Evolutionary conservation across 495 filamentous ascomycete genomes (phyloP).

Genomic region (Neurospora discreta): DNA sequence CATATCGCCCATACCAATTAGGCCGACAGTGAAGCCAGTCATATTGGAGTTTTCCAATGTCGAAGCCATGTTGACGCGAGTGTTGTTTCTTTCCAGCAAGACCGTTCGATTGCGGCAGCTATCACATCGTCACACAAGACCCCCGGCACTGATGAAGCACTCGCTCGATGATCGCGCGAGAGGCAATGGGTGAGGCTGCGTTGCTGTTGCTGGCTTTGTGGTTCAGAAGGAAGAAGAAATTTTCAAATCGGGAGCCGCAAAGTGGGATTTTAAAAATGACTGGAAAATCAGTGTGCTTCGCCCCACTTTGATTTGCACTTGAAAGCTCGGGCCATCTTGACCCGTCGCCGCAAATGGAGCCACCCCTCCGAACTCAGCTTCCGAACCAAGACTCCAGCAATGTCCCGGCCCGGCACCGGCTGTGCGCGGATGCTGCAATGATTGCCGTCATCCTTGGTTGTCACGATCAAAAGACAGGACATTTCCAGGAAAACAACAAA

Average conservation of each 20-base stretch:
- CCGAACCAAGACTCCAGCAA: neutral
- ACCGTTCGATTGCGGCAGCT: neutral
- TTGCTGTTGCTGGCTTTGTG: slow-evolving; percentile 3
- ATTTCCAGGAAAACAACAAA: neutral
- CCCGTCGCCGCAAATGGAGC: neutral
- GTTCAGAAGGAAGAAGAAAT: slow-evolving; percentile 5
- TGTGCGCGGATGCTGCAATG: neutral
- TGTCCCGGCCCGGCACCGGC: neutral
- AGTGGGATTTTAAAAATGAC: slow-evolving; percentile 7
- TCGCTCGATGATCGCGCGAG: neutral
- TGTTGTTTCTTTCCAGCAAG: neutral
- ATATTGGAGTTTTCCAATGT: slow-evolving; percentile 25
- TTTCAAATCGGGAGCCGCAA: slow-evolving; percentile 3
- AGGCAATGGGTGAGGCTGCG: neutral
- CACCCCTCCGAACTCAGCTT: neutral
- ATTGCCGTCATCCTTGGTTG: neutral
- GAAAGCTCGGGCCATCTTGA: neutral
- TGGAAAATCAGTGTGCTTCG: neutral
- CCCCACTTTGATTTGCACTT: slow-evolving; percentile 1
- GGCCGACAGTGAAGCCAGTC: slow-evolving; percentile 65
- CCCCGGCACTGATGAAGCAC: neutral
- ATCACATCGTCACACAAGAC: neutral
- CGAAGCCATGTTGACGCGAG: slow-evolving; percentile 7
- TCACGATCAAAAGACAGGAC: neutral
- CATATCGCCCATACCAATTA: slow-evolving; percentile 99